phyloP scores from a whole-genome alignment of 768 basidiomycete genomes.

The Clavulina sp. region DNA sequence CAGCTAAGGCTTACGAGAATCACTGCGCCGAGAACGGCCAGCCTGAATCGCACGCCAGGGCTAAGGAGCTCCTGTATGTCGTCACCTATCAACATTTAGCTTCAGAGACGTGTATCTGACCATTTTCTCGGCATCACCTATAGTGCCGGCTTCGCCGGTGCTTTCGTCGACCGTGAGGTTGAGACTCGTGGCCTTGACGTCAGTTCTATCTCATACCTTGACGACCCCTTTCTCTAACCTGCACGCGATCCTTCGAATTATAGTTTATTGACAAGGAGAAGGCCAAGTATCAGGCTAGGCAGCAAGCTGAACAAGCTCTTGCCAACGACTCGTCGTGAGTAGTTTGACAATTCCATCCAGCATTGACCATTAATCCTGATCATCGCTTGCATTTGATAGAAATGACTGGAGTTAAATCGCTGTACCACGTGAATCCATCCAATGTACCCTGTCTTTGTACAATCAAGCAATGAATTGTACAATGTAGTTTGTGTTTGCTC shows the following conservation, averaged over 20 bases:
- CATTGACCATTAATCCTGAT: neutral
- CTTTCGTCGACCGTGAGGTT: conserved; percentile 5
- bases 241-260: too few species aligned
- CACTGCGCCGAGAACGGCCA: conserved; percentile 5
- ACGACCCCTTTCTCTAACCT: too few species aligned
- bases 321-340: too few species aligned
- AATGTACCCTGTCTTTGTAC: too few species aligned
- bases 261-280: neutral
- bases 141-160: conserved; percentile 4
- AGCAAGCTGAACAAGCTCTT: neutral
- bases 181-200: conserved; percentile 4
- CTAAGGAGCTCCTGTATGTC: conserved; percentile 7
- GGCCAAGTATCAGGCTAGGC: neutral
- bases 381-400: too few species aligned
- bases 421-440: too few species aligned
- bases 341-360: neutral
- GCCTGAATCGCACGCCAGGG: conserved; percentile 2
- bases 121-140: neutral
- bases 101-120: neutral
- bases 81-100: too few species aligned
- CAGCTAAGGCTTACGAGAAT: conserved; percentile 8
- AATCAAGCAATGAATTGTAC: too few species aligned
- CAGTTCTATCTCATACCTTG: too few species aligned
- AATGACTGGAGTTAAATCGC: too few species aligned
- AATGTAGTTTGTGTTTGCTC: too few species aligned